Evolutionary conservation across 805 yeast species (phyloP).

Genomic region (Lipomyces japonicus): DNA sequence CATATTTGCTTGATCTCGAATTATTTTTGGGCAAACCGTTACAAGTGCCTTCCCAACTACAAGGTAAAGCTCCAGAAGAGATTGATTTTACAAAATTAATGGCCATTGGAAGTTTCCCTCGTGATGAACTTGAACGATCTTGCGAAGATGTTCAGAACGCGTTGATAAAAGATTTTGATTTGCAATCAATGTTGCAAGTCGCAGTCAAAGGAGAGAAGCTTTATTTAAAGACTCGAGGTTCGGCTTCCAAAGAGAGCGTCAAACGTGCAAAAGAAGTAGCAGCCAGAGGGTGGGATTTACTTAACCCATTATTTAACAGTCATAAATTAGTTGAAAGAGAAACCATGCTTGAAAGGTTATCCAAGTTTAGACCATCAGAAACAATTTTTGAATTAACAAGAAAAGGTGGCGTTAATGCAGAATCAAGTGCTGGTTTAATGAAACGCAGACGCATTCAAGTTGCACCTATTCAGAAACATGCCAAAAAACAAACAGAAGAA

Average conservation of each 20-base stretch:
- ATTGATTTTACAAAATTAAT: slow-evolving; percentile 74
- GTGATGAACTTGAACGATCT: slow-evolving; percentile 62
- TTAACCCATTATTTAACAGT: slow-evolving; percentile 58
- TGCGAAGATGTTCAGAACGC: slow-evolving; percentile 68
- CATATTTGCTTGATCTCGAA: slow-evolving; percentile 86
- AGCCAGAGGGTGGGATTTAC: slow-evolving; percentile 74
- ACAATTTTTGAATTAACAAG: slow-evolving; percentile 90
- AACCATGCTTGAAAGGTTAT: slow-evolving; percentile 64
- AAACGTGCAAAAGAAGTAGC: slow-evolving; percentile 78
- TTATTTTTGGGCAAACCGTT: slow-evolving; percentile 82
- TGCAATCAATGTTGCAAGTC: slow-evolving; percentile 61
- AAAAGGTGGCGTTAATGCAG: slow-evolving; percentile 48
- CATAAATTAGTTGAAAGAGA: slow-evolving; percentile 48
- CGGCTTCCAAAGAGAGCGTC: slow-evolving; percentile 83
- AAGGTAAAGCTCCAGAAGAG: slow-evolving; percentile 41
- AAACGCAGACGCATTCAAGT: slow-evolving; percentile 77
- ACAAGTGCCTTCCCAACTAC: slow-evolving; percentile 47
- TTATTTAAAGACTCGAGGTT: slow-evolving; percentile 75
- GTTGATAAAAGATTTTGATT: slow-evolving; percentile 61
- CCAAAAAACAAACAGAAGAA: slow-evolving; percentile 55
- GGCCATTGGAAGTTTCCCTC: slow-evolving; percentile 79
- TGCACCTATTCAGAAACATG: slow-evolving; percentile 80
- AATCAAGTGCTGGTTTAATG: slow-evolving; percentile 77
- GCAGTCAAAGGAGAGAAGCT: slow-evolving; percentile 84
- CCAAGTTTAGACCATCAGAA: slow-evolving; percentile 68